Conservation (phyloP, 106 monocot species). For the Dendrobium nobile region DNA sequence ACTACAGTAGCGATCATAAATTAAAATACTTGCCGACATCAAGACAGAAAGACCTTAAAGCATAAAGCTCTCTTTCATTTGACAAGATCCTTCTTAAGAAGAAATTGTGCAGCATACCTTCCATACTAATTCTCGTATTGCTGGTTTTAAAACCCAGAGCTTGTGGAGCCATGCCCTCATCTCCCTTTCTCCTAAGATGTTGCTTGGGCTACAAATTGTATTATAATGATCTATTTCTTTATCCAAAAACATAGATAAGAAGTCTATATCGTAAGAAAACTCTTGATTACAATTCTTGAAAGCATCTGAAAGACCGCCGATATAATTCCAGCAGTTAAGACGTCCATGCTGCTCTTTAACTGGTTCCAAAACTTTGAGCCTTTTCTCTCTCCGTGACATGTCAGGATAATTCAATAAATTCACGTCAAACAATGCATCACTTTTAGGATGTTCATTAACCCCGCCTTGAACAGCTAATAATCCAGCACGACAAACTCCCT, state of each 20-base stretch:
- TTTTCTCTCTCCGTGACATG: conserved; percentile 50
- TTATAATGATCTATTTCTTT: conserved; percentile 75
- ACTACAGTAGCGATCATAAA: background rate
- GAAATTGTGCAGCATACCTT: conserved; percentile 37
- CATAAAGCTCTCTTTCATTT: background rate
- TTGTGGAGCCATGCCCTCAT: conserved; percentile 79
- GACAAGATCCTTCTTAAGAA: background rate
- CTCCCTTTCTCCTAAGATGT: conserved; percentile 89
- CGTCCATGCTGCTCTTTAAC: conserved; percentile 6
- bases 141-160: conserved; percentile 78
- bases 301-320: conserved; percentile 10
- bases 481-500: conserved; percentile 93
- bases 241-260: conserved; percentile 70
- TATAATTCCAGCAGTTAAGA: conserved; percentile 13
- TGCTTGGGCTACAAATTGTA: conserved; percentile 75
- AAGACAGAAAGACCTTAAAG: background rate
- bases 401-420: conserved; percentile 36
- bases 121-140: conserved; percentile 70
- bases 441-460: conserved; percentile 13
- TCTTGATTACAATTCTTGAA: conserved; percentile 17
- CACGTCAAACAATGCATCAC: conserved; percentile 1
- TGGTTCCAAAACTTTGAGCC: conserved; percentile 25
- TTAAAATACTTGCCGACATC: background rate
- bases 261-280: conserved; percentile 82
- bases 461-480: conserved; percentile 59